Base-by-base conservation (phyloP, 2,329 filamentous ascomycete genomes). In the Colletotrichum neosansevieriae region DNA sequence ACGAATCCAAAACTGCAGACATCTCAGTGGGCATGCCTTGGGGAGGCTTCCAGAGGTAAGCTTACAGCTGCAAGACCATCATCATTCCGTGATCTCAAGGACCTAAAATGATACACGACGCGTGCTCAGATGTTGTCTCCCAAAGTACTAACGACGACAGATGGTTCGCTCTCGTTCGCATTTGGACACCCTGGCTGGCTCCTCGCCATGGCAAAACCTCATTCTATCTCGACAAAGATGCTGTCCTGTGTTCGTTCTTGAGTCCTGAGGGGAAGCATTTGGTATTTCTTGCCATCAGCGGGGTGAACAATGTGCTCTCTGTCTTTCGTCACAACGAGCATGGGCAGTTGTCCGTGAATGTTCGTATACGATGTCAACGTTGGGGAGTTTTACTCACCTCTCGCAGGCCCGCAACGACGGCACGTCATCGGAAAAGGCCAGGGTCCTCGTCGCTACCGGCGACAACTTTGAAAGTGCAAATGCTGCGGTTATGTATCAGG, bases 401-500 rank as follows among this genome's bases (percentile, higher is more conserved):
- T 29, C 6, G 6, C 61, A 89, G 87, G 77, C 84, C 32, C 85
- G 86, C 19, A 97, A 92, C 73, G 95, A 98, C 72, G 86, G 87
- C 13, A 76, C 82, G 1, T 75, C 83, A 2, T 74, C 84, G 10
- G 86, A 88, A 4, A 82, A 82, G 6, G 87, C 89, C 6, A 87
- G 85, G 13, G 81, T 97, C 11, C 78, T 97, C 6, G 89, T 91
- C 13, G 90, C 93, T 3, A 87, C 91, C 2, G 91, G 92, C 0
- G 85, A 91, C 51, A 84, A 87, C 42, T 92, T 97, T 71, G 93
- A 97, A 70, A 84, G 88, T 62, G 91, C 93, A 2, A 89, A 94
- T 74, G 91, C 92, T 40, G 91, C 94, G 13, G 90, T 92, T 7
- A 92, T 97, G 86, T 97, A 97, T 72, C 91, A 97, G 74, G 92